Evolutionary conservation across 2,329 filamentous ascomycete species (phyloP).

Genomic region (Arthroderma uncinatum): DNA sequence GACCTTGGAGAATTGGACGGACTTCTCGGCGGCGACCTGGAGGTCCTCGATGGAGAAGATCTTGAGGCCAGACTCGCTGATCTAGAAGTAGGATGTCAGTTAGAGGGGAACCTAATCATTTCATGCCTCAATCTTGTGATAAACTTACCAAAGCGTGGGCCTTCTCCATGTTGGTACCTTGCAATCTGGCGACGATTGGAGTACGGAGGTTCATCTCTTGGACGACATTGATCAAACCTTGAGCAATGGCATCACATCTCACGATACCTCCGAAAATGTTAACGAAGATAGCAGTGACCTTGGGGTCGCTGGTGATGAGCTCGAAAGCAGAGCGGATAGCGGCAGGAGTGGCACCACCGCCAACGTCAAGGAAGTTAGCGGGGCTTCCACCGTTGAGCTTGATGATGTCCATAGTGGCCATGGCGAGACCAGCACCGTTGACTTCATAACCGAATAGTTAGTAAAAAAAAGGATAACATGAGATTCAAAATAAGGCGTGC

Average conservation of each 20-base stretch:
- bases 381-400: conserved; percentile 95
- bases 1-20: conserved; percentile 97
- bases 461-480: background rate
- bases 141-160: conserved; percentile 64
- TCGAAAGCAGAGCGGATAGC: conserved; percentile 97
- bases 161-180: conserved; percentile 96
- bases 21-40: conserved; percentile 93
- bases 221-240: conserved; percentile 89
- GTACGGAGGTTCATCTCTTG: conserved; percentile 91
- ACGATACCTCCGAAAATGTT: conserved; percentile 99
- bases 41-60: conserved; percentile 99
- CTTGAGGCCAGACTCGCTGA: conserved; percentile 97
- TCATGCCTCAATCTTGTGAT: background rate
- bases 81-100: conserved; percentile 36
- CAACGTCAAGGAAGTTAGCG: conserved; percentile 98
- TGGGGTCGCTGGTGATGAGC: conserved; percentile 95
- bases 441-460: conserved; percentile 38
- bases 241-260: conserved; percentile 91
- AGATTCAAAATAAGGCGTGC: conserved; percentile 6
- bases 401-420: conserved; percentile 99
- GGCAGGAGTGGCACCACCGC: conserved; percentile 89
- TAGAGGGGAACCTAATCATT: conserved; percentile 4
- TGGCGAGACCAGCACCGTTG: conserved; percentile 96
- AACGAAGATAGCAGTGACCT: conserved; percentile 98
- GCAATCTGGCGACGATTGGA: conserved; percentile 90